phyloP scores from a whole-genome alignment of 441 rosid genomes.

The Isatis lusitanica region DNA sequence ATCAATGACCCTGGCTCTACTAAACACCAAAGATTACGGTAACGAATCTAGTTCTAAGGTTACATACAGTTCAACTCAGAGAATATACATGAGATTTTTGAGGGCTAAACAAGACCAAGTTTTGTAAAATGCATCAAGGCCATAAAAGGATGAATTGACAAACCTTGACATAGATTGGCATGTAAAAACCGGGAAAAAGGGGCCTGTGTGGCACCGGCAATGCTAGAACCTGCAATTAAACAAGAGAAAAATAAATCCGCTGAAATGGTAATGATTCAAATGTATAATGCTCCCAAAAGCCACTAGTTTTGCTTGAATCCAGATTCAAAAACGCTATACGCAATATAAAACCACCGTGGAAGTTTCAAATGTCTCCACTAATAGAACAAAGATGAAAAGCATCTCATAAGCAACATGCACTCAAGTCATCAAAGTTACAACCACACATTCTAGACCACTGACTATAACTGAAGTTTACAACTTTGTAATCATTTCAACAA shows the following conservation, averaged over 20 bases:
- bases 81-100: not conserved
- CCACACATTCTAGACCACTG: not conserved
- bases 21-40: not conserved
- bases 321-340: not conserved
- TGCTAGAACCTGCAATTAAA: conserved; percentile 55
- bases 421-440: not conserved
- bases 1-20: not conserved
- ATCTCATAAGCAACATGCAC: conserved; percentile 3
- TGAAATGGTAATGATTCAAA: not conserved
- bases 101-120: not conserved
- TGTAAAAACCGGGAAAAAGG: conserved; percentile 96
- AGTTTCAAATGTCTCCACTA: not conserved
- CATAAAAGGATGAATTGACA: not conserved
- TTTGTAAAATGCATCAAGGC: not conserved
- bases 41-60: conserved; percentile 7
- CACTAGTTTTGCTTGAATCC: not conserved
- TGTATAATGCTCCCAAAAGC: not conserved
- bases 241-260: not conserved
- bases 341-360: not conserved
- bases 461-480: not conserved
- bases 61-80: not conserved
- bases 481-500: not conserved
- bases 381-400: not conserved
- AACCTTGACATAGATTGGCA: conserved; percentile 99
- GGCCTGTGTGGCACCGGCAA: conserved; percentile 92